Evolutionary conservation across 495 filamentous ascomycete species (phyloP), one percentile per base, ranked within the genome.

Genomic region (Hyphodiscus hymeniophilus): DNA sequence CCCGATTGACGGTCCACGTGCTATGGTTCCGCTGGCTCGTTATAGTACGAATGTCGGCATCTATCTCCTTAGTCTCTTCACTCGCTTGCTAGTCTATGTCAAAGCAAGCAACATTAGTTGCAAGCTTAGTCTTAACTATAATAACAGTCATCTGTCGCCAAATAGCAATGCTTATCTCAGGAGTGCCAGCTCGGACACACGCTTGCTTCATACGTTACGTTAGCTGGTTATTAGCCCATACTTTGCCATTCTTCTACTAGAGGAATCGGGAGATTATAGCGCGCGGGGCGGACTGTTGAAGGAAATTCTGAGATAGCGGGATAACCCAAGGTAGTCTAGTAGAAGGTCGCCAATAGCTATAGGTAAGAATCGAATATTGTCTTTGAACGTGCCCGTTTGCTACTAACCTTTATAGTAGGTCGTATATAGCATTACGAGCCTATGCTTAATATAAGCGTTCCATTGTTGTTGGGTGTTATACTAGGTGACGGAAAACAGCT

Each of bases 401-500:
- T 49, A 17, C 23, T 49, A 16, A 8, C 38, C 38, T 35, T 51
- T 45, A 20, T 44, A 33, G 23, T 51, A 51, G 8, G 8, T 21
- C 4, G 28, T 51, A 23, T 51, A 23, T n/a, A 51, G 21, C 32
- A 51, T 51, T 3, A 51, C 31, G 10, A 51, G 41, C 40, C 34
- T 23, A 16, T 51, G 18, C 40, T 45, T 33, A 20, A 51, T 20
- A 17, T 30, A 50, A n/a, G 24, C 11, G 22, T 45, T 31, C 30
- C 39, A 30, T 15, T 17, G 31, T 7, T 23, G 18, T 20, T 30
- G 7, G 23, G 31, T 45, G 24, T 51, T 51, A 39, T 16, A 22
- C 39, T 33, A 51, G 18, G 41, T 51, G 32, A 51, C 48, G 20
- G 32, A 51, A n/a, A 51, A 45, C 15, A 45, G 34, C 22, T 51